Conservation (phyloP, 2,329 filamentous ascomycete species). For the Nigrospora sphaerica region DNA sequence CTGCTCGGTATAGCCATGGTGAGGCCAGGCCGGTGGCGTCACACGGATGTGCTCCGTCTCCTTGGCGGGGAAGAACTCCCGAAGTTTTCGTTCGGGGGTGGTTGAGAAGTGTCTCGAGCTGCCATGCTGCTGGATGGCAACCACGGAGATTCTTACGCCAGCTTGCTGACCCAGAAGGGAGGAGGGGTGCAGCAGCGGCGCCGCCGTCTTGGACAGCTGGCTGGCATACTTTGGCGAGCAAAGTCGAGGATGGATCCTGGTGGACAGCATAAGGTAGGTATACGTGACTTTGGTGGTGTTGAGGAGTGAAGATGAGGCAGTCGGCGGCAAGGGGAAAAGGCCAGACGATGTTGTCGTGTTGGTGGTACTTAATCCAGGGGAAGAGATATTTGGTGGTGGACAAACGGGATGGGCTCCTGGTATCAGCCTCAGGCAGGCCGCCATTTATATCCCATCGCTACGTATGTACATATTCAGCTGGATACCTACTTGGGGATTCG, state of each 20-base stretch:
- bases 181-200: slow-evolving; percentile 14
- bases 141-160: slow-evolving; percentile 19
- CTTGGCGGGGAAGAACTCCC: slow-evolving; percentile 56
- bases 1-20: slow-evolving; percentile 67
- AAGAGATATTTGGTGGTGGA: no score
- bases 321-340: no score
- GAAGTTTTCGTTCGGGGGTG: slow-evolving; percentile 35
- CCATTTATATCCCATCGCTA: no score
- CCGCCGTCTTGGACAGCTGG: slow-evolving; percentile 17
- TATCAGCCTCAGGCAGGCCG: no score
- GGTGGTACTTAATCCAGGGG: no score
- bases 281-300: no score
- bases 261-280: slow-evolving; percentile 19
- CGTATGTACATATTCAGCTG: no score
- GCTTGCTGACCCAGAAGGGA: slow-evolving; percentile 10
- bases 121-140: slow-evolving; percentile 14
- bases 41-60: slow-evolving; percentile 54
- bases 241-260: slow-evolving; percentile 18
- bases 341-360: no score
- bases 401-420: no score
- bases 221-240: slow-evolving; percentile 21
- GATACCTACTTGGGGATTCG: no score
- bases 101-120: slow-evolving; percentile 39
- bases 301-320: no score
- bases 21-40: slow-evolving; percentile 61